Evolutionary conservation across 2,329 filamentous ascomycete species (phyloP).

Genomic region (Cytospora piceae): DNA sequence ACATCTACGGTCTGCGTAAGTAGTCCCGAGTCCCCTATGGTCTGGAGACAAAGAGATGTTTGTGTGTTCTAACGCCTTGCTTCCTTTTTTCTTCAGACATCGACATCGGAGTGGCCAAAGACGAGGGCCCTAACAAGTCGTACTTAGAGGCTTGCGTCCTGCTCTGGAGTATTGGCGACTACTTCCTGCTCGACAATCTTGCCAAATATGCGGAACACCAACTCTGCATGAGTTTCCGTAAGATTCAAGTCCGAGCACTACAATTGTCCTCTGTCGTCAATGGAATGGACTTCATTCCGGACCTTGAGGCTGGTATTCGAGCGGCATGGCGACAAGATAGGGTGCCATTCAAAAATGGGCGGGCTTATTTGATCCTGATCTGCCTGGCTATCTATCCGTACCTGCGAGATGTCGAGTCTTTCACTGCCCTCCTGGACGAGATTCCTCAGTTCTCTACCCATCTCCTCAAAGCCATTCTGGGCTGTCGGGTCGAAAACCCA

Average conservation of each 20-base stretch:
- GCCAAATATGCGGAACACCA: background rate
- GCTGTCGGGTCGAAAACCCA: background rate
- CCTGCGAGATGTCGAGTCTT: background rate
- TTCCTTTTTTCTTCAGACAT: background rate
- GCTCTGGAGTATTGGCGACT: conserved; percentile 6
- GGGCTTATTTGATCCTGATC: background rate
- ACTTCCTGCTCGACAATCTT: background rate
- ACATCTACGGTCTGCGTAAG: conserved; percentile 7
- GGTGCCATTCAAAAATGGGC: no score
- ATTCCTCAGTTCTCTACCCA: background rate
- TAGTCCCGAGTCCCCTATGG: no score
- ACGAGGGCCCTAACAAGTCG: background rate
- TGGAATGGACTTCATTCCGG: background rate
- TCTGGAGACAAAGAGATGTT: background rate
- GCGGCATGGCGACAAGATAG: conserved; percentile 4
- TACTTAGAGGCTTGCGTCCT: conserved; percentile 7
- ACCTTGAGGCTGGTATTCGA: conserved; percentile 1
- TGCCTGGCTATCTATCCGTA: background rate
- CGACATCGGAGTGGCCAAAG: background rate
- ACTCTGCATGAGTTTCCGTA: background rate
- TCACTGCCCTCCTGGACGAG: background rate
- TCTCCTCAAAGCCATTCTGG: background rate
- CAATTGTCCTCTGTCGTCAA: background rate
- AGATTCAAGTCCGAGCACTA: background rate
- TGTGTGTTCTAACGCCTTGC: background rate